Conservation (phyloP, 1,284 basidiomycete genomes). For the Microbotryum scabiosae region DNA sequence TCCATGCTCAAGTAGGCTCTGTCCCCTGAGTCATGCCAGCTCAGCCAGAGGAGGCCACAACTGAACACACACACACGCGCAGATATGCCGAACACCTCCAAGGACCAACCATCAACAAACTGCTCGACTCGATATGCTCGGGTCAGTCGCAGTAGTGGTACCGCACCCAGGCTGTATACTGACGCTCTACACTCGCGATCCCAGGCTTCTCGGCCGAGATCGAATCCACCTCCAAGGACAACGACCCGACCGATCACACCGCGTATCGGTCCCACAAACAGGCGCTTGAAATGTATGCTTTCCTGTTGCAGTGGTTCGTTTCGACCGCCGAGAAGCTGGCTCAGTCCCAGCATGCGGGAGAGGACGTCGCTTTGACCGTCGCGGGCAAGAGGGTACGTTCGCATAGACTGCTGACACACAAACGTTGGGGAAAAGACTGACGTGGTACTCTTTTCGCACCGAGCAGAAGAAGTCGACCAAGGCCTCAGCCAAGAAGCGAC, state of each 20-base stretch:
- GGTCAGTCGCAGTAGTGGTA: constrained; percentile 6
- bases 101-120: constrained; percentile 58
- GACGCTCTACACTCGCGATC: not conserved
- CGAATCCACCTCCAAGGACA: constrained; percentile 58
- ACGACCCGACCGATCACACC: constrained; percentile 59
- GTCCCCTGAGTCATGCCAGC: not conserved
- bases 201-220: constrained; percentile 57
- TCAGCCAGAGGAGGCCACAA: not conserved
- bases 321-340: constrained; percentile 64
- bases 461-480: constrained; percentile 23
- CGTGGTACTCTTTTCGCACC: constrained; percentile 8
- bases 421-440: constrained; percentile 3
- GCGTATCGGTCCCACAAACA: constrained; percentile 58
- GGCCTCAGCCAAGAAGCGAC: constrained; percentile 37
- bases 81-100: constrained; percentile 52
- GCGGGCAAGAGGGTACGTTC: constrained; percentile 22
- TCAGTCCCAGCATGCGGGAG: constrained; percentile 44
- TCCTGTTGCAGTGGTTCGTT: constrained; percentile 78
- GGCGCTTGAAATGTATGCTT: constrained; percentile 78
- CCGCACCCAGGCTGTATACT: not conserved
- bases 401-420: not conserved
- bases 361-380: constrained; percentile 40
- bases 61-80: not conserved
- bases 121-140: constrained; percentile 60
- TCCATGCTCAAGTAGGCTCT: constrained; percentile 56